Evolutionary conservation across 1,284 basidiomycete genomes (phyloP).

Genomic region (Irpex sp.): DNA sequence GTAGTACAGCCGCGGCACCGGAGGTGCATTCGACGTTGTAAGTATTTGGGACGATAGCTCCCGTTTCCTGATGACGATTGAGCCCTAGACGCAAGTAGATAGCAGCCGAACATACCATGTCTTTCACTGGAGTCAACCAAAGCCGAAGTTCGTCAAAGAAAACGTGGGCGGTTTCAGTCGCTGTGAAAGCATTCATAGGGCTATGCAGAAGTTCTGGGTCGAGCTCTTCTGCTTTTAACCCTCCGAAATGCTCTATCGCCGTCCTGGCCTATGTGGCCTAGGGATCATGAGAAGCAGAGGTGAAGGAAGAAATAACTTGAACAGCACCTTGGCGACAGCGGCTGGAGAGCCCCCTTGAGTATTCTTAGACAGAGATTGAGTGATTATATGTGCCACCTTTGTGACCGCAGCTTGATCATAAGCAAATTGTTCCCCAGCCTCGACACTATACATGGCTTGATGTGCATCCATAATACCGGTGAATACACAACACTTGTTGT

Average conservation of each 20-base stretch:
- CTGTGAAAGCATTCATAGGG: slow-evolving; percentile 13
- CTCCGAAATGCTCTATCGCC: slow-evolving; percentile 1
- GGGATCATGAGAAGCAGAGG: neutral
- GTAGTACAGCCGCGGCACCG: neutral
- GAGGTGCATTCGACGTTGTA: neutral
- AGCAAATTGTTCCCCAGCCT: neutral
- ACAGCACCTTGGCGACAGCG: neutral
- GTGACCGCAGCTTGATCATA: neutral
- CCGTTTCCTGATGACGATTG: neutral
- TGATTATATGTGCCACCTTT: slow-evolving; percentile 12
- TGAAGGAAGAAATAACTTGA: neutral
- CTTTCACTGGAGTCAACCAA: neutral
- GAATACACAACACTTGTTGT: neutral
- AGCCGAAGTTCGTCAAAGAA: neutral
- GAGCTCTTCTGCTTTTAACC: slow-evolving; percentile 4
- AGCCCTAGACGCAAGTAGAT: neutral
- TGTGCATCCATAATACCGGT: neutral
- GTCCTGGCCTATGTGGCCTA: neutral
- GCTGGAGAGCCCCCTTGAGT: neutral
- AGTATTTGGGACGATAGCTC: neutral
- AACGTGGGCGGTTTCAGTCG: neutral
- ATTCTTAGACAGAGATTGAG: neutral
- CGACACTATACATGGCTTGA: neutral
- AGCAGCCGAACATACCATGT: neutral
- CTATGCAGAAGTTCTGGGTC: slow-evolving; percentile 6